phyloP scores from a whole-genome alignment of 768 basidiomycete species.

The Neoboletus magnificus region DNA sequence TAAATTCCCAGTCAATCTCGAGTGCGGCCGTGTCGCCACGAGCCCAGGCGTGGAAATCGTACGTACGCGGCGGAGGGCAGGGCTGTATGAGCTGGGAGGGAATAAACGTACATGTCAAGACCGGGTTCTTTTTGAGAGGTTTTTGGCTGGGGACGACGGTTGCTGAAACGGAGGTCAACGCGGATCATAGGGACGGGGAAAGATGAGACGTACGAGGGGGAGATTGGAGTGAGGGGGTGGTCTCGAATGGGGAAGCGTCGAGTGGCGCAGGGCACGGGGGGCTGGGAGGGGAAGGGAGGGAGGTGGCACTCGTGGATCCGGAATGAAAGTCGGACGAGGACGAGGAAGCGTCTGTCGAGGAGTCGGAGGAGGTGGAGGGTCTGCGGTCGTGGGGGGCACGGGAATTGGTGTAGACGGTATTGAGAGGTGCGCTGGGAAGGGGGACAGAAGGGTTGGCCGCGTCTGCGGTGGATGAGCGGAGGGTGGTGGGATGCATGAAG shows the following conservation, averaged over 20 bases:
- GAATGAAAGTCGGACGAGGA: constrained; percentile 22
- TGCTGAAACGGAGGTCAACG: constrained; percentile 9
- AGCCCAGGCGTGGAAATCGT: constrained; percentile 21
- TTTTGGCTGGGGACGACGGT: constrained; percentile 5
- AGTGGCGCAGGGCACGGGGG: constrained; percentile 6
- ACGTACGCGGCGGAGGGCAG: constrained; percentile 16
- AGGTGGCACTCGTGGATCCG: constrained; percentile 26
- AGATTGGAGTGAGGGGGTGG: not conserved
- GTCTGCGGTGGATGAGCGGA: constrained; percentile 29
- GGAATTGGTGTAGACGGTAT: constrained; percentile 4
- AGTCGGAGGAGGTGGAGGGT: constrained; percentile 23
- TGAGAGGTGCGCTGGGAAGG: constrained; percentile 12
- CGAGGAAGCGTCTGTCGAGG: constrained; percentile 23
- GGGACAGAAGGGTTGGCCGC: constrained; percentile 2
- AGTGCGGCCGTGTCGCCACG: constrained; percentile 13
- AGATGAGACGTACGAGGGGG: not conserved
- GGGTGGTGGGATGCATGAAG: constrained; percentile 41
- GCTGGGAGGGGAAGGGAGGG: constrained; percentile 27
- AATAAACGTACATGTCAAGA: constrained; percentile 52
- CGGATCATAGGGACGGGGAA: not conserved
- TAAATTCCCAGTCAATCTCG: constrained; percentile 56
- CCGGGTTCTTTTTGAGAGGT: constrained; percentile 24
- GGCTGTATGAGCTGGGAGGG: constrained; percentile 43
- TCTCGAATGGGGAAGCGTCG: constrained; percentile 5
- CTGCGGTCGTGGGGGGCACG: constrained; percentile 27